Percentiles rank a stretch among this genome's conserved stretches.
Evolutionary conservation across 2,329 filamentous ascomycete genomes (phyloP).

Genomic region (Chrysoporthe austroafricana): DNA sequence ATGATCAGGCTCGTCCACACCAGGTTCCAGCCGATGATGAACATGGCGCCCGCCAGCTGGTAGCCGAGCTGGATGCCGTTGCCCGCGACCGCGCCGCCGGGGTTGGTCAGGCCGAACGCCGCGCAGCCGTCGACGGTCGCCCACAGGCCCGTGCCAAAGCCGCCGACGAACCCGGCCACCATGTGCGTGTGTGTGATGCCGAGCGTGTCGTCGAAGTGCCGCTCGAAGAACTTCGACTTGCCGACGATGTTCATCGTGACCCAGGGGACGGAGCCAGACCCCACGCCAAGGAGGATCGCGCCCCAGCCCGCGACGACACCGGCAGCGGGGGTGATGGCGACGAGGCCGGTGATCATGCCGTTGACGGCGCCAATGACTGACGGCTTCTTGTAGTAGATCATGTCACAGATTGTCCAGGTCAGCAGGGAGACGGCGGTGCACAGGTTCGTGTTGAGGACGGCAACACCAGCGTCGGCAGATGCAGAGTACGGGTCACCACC

Average conservation of each 20-base stretch:
- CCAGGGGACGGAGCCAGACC: constrained; percentile 51
- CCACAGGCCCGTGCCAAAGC: constrained; percentile 51
- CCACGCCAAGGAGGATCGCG: constrained; percentile 51
- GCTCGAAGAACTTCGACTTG: constrained; percentile 36
- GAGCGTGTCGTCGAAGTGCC: constrained; percentile 35
- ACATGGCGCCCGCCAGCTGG: constrained; percentile 21
- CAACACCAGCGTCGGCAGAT: constrained; percentile 52
- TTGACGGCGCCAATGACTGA: constrained; percentile 54
- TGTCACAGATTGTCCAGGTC: constrained; percentile 50
- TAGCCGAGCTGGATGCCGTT: constrained; percentile 54
- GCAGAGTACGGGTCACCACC: constrained; percentile 56
- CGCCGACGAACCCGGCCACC: constrained; percentile 50
- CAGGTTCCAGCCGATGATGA: constrained; percentile 51
- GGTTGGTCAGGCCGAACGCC: constrained; percentile 49
- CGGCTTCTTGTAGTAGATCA: constrained; percentile 52
- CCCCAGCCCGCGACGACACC: constrained; percentile 56
- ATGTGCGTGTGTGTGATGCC: constrained; percentile 45
- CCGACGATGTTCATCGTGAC: constrained; percentile 52
- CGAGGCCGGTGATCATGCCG: constrained; percentile 56
- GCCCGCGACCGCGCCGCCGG: constrained; percentile 53
- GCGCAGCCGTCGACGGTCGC: constrained; percentile 50
- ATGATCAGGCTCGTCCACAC: constrained; percentile 54
- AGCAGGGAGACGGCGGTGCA: constrained; percentile 52
- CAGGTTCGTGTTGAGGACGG: constrained; percentile 56
- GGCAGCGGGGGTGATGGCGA: constrained; percentile 55